Evolutionary conservation across 2,329 filamentous ascomycete genomes (phyloP).

Genomic region (Mariannaea elegans): DNA sequence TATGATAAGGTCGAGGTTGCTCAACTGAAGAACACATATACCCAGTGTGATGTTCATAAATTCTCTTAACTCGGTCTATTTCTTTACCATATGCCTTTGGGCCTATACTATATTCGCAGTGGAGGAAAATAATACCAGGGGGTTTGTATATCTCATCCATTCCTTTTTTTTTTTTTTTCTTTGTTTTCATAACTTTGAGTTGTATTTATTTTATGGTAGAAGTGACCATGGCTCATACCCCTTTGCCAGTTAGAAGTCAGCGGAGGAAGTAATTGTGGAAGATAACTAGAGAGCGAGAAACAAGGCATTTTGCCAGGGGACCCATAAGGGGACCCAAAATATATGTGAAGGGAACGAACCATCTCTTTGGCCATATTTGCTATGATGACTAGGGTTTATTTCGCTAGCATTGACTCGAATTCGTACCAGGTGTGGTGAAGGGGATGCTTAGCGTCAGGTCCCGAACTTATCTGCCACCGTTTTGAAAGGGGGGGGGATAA

Average conservation of each 20-base stretch:
- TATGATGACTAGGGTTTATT: no score
- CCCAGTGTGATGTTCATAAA: neutral
- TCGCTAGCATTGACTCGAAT: no score
- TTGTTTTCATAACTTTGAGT: neutral
- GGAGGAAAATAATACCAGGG: neutral
- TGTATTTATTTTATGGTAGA: neutral
- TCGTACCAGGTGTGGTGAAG: neutral
- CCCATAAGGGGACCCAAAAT: neutral
- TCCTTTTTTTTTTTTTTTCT: neutral
- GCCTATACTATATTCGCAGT: neutral
- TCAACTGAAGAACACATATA: neutral
- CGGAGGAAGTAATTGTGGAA: neutral
- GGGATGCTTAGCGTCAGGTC: slow-evolving; percentile 1
- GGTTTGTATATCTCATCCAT: neutral
- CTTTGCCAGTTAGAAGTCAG: neutral
- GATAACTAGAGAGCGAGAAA: neutral
- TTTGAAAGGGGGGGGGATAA: neutral
- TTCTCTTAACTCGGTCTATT: neutral
- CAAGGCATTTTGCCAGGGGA: no score
- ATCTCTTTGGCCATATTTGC: no score
- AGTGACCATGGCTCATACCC: neutral
- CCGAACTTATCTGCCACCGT: slow-evolving; percentile 13
- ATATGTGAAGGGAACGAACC: neutral
- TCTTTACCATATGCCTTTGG: neutral
- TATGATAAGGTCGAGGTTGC: neutral